Base-by-base conservation (phyloP, 345 rosid genomes). In the Reutealis trisperma region DNA sequence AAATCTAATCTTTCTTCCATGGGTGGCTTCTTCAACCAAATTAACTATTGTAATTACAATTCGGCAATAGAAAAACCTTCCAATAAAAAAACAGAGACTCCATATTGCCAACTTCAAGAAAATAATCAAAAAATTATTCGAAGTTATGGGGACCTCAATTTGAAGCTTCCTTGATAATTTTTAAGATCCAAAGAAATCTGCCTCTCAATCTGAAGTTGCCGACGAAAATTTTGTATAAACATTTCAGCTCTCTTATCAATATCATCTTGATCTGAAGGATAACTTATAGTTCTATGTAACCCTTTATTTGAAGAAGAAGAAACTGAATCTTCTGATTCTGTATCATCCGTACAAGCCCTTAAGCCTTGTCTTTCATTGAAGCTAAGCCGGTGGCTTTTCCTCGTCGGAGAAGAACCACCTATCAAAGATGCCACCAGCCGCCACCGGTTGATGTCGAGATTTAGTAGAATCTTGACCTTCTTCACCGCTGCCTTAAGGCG, bases 171-270 rank as follows among this genome's bases (percentile, higher is more conserved):
- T 21, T 63, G 77, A 15, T 79, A 78, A 65, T 92, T 89, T 49
- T 73, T 77, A 62, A 92, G 90, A 70, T 94, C 86, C 83, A 92
- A 75, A 54, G 97, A 94, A 68, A 91, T 80, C 88, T 94, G 96
- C 72, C 94, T 86, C 83, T 94, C 98, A 63, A 92, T 85, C 91
- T 77, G 88, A 79, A 92, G 93, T 52, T 92, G 97, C n/a, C 70
- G 82, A 54, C 89, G 86, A 77, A 94, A 94, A 67, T 92, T 94
- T 15, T 88, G 85, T 15, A 94, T 94, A 74, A 94, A 94, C 82
- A 83, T 72, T 62, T 94, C 97, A 21, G 98, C 97, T 74, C 81
- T 89, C 77, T 71, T 82, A 68, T 93, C 92, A 18, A 93, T 79
- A 80, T 93, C 98, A 42, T 89, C 93, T 71, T 90, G 91, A 60